Evolutionary conservation across 176 grass and related monocot genomes (phyloP), one percentile per base, ranked within the genome.

Genomic region (Eragrostis curvula): DNA sequence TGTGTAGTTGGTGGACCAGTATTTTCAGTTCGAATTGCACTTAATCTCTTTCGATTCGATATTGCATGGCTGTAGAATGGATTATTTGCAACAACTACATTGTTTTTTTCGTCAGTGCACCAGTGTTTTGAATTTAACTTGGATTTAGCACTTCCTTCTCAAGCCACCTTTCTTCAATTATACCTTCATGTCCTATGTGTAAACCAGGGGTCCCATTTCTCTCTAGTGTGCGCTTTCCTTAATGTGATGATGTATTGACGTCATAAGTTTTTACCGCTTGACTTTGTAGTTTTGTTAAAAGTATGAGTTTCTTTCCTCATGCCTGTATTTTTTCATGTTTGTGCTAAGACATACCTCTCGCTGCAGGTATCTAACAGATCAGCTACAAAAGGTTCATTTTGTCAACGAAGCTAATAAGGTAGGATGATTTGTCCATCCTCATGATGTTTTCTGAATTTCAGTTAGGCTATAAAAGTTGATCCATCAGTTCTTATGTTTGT

Each of bases 351-450:
- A 42, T n/a, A 60, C 42, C 27, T 72, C 83, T 57, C 70, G 48
- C 40, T 86, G 70, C 84, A 99, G 97, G 85, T 99, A 99, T 92
- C 69, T 99, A 87, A 94, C 93, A 87, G 93, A 96, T 77, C 97
- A 96, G 78, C 79, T 99, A 71, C 89, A 96, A 79, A 99, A 92
- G 81, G 82, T 99, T 90, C 87, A 94, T 77, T 75, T 90, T 85
- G 89, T 96, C 82, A 94, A 86, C 78, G 97, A 99, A 88, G 70
- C 87, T 86, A 99, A 96, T 53, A 96, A 96, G 97, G 97, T 86
- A 82, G 63, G 53, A 71, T 17, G 82, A 87, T 71, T 25, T 90
- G 69, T 8, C 67, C 23, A 51, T 63, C 18, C 21, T 36, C 4
- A 36, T 68, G 29, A 74, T 64, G 39, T 63, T 49, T 55, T 40